Evolutionary conservation across 345 rosid species (phyloP).

Genomic region (Bretschneidera sinensis): DNA sequence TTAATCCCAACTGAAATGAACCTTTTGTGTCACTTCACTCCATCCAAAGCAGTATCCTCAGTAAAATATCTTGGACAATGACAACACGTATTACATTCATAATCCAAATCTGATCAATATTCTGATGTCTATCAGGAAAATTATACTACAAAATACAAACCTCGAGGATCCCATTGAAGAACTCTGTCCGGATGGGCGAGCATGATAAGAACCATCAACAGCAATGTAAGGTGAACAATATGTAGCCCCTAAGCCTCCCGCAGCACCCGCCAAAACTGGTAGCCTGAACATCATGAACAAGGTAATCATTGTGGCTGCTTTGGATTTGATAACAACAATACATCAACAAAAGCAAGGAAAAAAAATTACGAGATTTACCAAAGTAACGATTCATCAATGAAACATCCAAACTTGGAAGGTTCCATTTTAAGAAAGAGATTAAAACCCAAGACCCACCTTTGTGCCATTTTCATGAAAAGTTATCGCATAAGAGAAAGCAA

Average conservation of each 20-base stretch:
- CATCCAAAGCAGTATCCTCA: no score
- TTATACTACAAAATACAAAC: constrained; percentile 24
- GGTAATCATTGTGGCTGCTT: constrained; percentile 4
- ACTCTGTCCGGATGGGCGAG: constrained; percentile 46
- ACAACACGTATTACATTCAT: no score
- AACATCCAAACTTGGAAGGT: background rate
- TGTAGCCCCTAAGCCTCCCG: constrained; percentile 70
- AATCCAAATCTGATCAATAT: background rate
- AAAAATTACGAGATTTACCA: background rate
- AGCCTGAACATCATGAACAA: constrained; percentile 49
- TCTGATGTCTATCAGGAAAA: background rate
- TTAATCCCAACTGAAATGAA: background rate
- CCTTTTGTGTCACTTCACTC: background rate
- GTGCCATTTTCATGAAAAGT: no score
- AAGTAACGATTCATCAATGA: background rate
- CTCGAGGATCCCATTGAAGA: constrained; percentile 59
- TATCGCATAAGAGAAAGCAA: no score
- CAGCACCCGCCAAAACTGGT: constrained; percentile 79
- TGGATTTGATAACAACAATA: background rate
- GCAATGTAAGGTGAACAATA: constrained; percentile 74
- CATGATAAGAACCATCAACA: constrained; percentile 68
- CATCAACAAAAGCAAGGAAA: background rate
- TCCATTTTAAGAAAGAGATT: no score
- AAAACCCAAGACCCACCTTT: no score
- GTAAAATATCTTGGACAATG: no score